phyloP scores from a whole-genome alignment of 1,139 yeast genomes.

The Taphrina populina region DNA sequence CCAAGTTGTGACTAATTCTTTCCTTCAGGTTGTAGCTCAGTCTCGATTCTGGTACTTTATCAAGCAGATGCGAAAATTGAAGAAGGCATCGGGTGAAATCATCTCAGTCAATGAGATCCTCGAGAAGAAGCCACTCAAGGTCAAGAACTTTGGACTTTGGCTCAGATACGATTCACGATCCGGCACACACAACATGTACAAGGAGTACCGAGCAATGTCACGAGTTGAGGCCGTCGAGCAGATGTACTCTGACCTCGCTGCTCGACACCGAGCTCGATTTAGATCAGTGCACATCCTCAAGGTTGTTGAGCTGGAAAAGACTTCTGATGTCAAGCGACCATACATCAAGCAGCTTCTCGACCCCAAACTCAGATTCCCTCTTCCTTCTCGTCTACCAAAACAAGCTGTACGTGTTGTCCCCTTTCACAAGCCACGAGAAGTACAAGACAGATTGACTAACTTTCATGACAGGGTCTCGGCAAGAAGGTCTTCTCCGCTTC shows the following conservation, averaged over 20 bases:
- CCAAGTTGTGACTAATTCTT: not conserved
- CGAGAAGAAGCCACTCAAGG: slow-evolving; percentile 98
- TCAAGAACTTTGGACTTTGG: slow-evolving; percentile 99
- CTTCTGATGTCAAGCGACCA: slow-evolving; percentile 98
- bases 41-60: slow-evolving; percentile 99
- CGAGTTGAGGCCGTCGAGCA: slow-evolving; percentile 99
- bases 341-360: slow-evolving; percentile 96
- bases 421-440: not conserved
- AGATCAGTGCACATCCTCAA: slow-evolving; percentile 89
- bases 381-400: slow-evolving; percentile 92
- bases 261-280: slow-evolving; percentile 99
- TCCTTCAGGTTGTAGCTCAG: slow-evolving; percentile 91
- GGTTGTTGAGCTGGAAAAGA: slow-evolving; percentile 98
- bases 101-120: slow-evolving; percentile 84
- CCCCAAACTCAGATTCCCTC: slow-evolving; percentile 98
- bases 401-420: slow-evolving; percentile 53
- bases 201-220: slow-evolving; percentile 99
- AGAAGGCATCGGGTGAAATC: slow-evolving; percentile 99
- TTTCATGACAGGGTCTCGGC: slow-evolving; percentile 26
- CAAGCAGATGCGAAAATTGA: slow-evolving; percentile 98
- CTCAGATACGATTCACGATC: slow-evolving; percentile 99
- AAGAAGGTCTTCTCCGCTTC: slow-evolving; percentile 83
- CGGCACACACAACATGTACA: slow-evolving; percentile 99
- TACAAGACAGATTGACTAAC: not conserved
- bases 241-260: slow-evolving; percentile 99